Percentiles rank a stretch among this genome's conserved stretches.
Conservation (phyloP, 2,329 filamentous ascomycete genomes). For the Sclerotinia sclerotiorum region DNA sequence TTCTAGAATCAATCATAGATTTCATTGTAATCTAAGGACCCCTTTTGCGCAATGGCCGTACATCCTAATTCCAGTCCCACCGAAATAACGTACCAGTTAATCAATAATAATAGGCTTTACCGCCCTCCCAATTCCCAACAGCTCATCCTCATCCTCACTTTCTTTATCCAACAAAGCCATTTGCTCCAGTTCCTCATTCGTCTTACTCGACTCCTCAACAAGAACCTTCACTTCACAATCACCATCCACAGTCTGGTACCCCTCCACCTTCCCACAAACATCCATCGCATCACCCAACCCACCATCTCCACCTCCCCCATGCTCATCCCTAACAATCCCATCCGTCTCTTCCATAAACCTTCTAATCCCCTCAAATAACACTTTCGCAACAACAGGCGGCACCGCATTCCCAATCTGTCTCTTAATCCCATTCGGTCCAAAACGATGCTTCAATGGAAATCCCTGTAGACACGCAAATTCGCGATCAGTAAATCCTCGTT, state of each 20-base stretch:
- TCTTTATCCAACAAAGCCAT: not conserved
- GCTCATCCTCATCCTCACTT: not conserved
- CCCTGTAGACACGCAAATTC: slow-evolving; percentile 70
- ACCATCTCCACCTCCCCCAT: not conserved
- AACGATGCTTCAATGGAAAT: slow-evolving; percentile 63
- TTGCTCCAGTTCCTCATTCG: not conserved
- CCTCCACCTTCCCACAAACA: not conserved
- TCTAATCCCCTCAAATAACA: slow-evolving; percentile 44
- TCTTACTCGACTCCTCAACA: not conserved
- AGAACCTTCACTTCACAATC: not conserved
- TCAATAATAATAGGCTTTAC: slow-evolving; percentile 1
- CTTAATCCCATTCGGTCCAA: slow-evolving; percentile 49
- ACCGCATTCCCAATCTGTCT: slow-evolving; percentile 80
- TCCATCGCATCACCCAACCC: not conserved
- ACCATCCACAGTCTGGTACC: not conserved
- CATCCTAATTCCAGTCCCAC: not conserved
- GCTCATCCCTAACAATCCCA: slow-evolving; percentile 37
- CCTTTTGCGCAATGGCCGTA: too few species aligned
- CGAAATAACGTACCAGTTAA: not conserved
- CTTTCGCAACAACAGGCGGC: slow-evolving; percentile 57
- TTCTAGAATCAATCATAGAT: too few species aligned
- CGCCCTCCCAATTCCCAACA: not conserved
- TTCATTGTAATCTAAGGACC: too few species aligned
- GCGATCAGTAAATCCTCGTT: slow-evolving; percentile 58
- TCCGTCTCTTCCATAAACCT: slow-evolving; percentile 41